Base-by-base conservation (phyloP, 768 basidiomycete genomes). In the Fomitopsis serialis region DNA sequence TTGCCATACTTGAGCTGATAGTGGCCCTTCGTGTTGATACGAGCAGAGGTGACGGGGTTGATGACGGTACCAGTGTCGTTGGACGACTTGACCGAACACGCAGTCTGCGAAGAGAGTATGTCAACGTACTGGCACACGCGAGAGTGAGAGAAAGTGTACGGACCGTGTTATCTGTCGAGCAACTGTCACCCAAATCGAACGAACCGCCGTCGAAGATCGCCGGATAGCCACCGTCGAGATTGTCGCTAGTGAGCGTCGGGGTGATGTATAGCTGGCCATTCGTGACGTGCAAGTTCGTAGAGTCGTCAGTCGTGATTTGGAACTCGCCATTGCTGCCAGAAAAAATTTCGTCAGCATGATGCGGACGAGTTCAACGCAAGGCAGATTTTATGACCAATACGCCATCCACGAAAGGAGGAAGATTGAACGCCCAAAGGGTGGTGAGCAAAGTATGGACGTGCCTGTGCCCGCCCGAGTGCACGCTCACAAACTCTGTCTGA, bases 251-350 rank as follows among this genome's bases (percentile, higher is more conserved):
- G 55, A 84, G 73, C 8, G 82, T 84, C 10, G 82, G 70, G 62
- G 79, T 74, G 66, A 84, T 79, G 71, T 80, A 82, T 32, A 84
- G 72, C 52, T 76, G 65, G 9, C 75, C 74, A 64, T 80, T 72
- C 40, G 73, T 63, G 44, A 78, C 66, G 69, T 73, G 79, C 3
- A 73, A 62, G 61, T 78, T 78, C 47, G 68, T 61, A 10, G 54
- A 36, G 6, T 60, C 61, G 17, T 63, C 59, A 6, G 79, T 81
- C 25, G 79, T 75, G 77, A 79, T 80, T 63, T 82, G 73, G 61
- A 83, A 83, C 63, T 80, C 76, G 61, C 76, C 76, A 61, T 79
- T 78, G 4, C 53, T 52, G 49, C 2, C 23, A 13, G 46, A 57
- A 11, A 1, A 22, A 49, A 13, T 11, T 35, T 8, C 13, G 43